These are phyloP conservation scores for Verticillium longisporum DNA, from an alignment of 2,329 filamentous ascomycete species.

Conservation along the genomic window DNA sequence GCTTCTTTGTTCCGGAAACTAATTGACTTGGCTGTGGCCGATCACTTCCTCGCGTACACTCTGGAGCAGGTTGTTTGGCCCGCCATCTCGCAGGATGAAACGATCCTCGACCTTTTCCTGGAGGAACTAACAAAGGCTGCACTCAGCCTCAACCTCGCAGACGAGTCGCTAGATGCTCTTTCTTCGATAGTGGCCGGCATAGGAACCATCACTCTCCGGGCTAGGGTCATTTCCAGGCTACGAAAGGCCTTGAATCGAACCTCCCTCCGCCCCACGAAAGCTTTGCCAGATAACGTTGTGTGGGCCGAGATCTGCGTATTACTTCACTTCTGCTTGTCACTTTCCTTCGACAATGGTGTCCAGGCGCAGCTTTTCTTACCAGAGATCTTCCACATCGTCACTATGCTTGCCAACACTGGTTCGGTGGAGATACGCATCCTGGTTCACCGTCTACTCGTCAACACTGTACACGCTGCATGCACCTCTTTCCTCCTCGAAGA, in stretches of 20 bases:
- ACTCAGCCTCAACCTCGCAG: constrained; percentile 47
- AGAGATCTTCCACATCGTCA: constrained; percentile 64
- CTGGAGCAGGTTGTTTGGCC: constrained; percentile 64
- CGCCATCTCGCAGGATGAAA: constrained; percentile 56
- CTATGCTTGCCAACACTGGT: constrained; percentile 63
- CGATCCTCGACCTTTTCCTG: constrained; percentile 58
- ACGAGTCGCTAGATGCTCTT: constrained; percentile 53
- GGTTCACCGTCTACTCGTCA: constrained; percentile 58
- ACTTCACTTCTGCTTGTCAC: constrained; percentile 57
- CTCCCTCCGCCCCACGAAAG: constrained; percentile 58
- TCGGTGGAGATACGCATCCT: constrained; percentile 46
- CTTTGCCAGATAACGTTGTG: constrained; percentile 59
- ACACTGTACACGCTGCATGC: constrained; percentile 61
- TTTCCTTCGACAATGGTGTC: constrained; percentile 61
- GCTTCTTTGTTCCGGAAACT: constrained; percentile 58
- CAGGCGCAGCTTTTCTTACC: constrained; percentile 63
- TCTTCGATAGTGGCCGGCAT: constrained; percentile 58
- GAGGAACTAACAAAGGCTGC: constrained; percentile 62
- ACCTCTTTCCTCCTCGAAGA: constrained; percentile 60
- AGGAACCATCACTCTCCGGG: constrained; percentile 57
- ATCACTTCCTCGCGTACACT: constrained; percentile 50
- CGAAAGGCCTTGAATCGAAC: constrained; percentile 62
- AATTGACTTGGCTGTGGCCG: constrained; percentile 57
- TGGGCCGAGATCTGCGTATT: constrained; percentile 65
- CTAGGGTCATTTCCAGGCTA: constrained; percentile 58